Evolutionary conservation across 495 filamentous ascomycete species (phyloP), one percentile per base, ranked within the genome.

Genomic region (Penicillium ochrochloron): DNA sequence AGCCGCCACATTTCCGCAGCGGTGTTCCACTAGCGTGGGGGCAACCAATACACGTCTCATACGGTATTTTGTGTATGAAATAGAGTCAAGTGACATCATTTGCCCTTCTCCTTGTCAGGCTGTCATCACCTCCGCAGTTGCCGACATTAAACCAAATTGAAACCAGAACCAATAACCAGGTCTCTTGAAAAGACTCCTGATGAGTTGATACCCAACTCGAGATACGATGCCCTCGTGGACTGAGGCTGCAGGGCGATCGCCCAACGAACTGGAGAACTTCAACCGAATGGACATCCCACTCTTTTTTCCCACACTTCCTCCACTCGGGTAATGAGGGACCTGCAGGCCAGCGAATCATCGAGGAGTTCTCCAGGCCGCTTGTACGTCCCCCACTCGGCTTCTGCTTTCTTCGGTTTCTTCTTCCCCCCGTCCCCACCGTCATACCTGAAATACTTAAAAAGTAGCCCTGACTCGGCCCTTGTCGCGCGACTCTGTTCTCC

Each of bases 351-450:
- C 62, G 67, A 72, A 72, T 70, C 52, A 62, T 27, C 34, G 23
- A 2, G 1, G 12, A n/a, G 21, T 23, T 35, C 56, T n/a, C 60
- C 60, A 23, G 21, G 5, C 29, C n/a, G 10, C n/a, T 23, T 19
- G 37, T 5, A 2, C 17, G 27, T 60, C 70, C 70, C 68, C 71
- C 71, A 71, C 71, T 71, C 71, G 68, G 68, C 70, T 69, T 69
- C 69, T 70, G 68, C 33, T 70, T 65, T 63, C 53, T 62, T 67
- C 67, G 64, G 64, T 17, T 65, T 60, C 67, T 61, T 66, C 35
- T 64, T 60, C 56, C 33, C 39, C 65, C 71, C 72, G 21, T 34
- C 33, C 72, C 75, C 73, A 77, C 75, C 60, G 64, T 71, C 65
- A 75, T 73, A 75, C 66, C 70, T 73, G 65, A 66, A 73, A 60